A percentile compares a stretch with the other conserved stretches of the same genome.
Evolutionary conservation across 31 red algal species (phyloP).

Genomic region (Bonnemaisonia californica): DNA sequence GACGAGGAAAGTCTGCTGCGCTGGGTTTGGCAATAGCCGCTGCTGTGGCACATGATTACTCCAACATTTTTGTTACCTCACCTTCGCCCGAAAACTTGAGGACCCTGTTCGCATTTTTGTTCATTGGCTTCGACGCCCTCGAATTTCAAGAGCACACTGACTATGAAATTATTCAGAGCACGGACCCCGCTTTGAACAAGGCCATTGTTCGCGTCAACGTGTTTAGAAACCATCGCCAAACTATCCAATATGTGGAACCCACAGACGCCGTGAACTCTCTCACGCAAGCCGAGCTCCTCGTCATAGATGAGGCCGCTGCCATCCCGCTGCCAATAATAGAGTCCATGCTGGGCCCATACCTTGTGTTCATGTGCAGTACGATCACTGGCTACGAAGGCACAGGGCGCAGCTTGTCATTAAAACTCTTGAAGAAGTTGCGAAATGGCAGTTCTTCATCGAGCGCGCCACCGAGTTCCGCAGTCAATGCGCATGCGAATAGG

Average conservation of each 20-base stretch:
- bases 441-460: conserved; percentile 6
- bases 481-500: conserved; percentile 33
- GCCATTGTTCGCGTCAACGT: conserved; percentile 74
- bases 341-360: conserved; percentile 80
- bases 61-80: conserved; percentile 89
- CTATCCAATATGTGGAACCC: conserved; percentile 86
- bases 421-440: conserved; percentile 88
- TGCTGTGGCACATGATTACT: conserved; percentile 82
- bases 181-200: conserved; percentile 41
- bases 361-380: conserved; percentile 90
- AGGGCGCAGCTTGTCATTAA: conserved; percentile 87
- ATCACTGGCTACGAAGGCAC: conserved; percentile 96
- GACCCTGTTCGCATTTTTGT: conserved; percentile 86
- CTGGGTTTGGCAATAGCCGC: conserved; percentile 89
- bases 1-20: conserved; percentile 95
- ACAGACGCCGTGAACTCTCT: conserved; percentile 59
- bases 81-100: conserved; percentile 89
- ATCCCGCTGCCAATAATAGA: conserved; percentile 86
- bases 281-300: conserved; percentile 80
- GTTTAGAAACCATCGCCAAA: conserved; percentile 76
- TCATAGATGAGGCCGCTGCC: conserved; percentile 96
- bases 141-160: conserved; percentile 88
- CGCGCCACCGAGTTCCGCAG: neutral
- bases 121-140: conserved; percentile 82
- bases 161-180: conserved; percentile 78